Evolutionary conservation across 257 asterid species (phyloP), one percentile per base, ranked within the genome.

Genomic region (Solanum verrucosum): DNA sequence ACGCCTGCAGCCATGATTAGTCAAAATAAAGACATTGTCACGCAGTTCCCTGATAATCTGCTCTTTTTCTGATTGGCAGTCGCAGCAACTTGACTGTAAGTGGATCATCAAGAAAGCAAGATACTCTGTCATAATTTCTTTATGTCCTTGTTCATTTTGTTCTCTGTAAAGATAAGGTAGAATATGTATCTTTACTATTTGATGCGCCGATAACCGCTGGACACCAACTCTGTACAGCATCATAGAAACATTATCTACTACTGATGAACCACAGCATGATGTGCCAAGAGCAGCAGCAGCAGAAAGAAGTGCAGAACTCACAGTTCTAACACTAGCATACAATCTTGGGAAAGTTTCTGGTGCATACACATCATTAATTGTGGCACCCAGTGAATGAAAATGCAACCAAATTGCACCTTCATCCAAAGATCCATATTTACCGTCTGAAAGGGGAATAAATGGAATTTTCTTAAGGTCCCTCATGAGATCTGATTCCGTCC

Each of bases 151-250:
- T 88, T 90, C 90, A 88, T 46, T 92, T 88, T 56, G 89, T 44
- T 85, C 93, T 90, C 91, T 91, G 87, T 91, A 93, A 84, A 97
- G 68, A 70, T 92, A 92, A 13, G 98, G 98, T 79, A 97, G 90
- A 75, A 97, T 92, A 85, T 97, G 99, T 82, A 86, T 89, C 93
- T 94, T 97, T 82, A 96, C 91, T 89, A 97, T 93, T 84, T 97
- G 98, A 92, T 97, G 99, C 87, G 92, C 95, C 42, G 98, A 95
- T 92, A 97, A 90, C 88, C 71, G 93, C 92, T 96, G 99, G 79
- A 96, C 96, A 60, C 99, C 99, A 25, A 96, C 89, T 91, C 90
- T 94, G 74, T 92, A 91, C 88, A 95, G 98, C 99, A 97, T 91
- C 89, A 89, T 92, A n/a, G 91, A 90, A 87, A 93, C 94, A 89